phyloP scores from a whole-genome alignment of 2,329 filamentous ascomycete species.

The Amauroascus niger region DNA sequence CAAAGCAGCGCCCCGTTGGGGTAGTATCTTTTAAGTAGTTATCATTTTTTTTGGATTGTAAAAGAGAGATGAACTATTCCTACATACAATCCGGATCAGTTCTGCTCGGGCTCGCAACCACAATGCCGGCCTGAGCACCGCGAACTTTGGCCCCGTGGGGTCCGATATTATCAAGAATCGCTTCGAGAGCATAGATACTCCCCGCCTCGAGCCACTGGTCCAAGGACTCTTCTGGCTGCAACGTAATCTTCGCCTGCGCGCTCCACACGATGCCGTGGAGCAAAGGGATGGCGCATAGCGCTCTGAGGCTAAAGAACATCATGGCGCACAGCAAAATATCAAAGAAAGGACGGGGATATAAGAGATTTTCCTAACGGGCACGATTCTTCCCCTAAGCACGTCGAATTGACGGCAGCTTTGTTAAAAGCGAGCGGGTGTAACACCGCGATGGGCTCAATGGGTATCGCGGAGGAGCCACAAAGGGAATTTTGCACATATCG shows the following conservation, averaged over 20 bases:
- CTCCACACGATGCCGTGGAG: not conserved
- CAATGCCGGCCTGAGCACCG: constrained; percentile 43
- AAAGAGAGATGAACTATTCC: too few relatives aligned
- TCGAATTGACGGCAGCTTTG: not conserved
- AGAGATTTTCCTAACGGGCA: not conserved
- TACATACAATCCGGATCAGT: constrained; percentile 46
- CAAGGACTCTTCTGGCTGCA: constrained; percentile 8
- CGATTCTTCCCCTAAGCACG: too few relatives aligned
- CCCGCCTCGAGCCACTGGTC: constrained; percentile 33
- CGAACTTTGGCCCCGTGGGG: constrained; percentile 41
- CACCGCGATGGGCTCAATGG: not conserved
- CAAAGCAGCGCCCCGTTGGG: too few relatives aligned
- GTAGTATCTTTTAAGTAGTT: too few relatives aligned
- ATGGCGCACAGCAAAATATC: not conserved
- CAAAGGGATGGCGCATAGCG: constrained; percentile 7
- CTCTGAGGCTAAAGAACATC: not conserved
- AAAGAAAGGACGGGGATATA: not conserved
- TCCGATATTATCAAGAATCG: constrained; percentile 49
- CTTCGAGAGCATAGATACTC: constrained; percentile 43
- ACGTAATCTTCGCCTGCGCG: not conserved
- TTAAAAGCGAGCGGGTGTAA: not conserved
- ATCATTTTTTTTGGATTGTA: too few relatives aligned
- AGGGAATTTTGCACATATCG: not conserved
- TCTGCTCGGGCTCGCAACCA: constrained; percentile 50
- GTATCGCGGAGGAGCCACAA: not conserved